A percentile compares a stretch with the other conserved stretches of the same genome.
Evolutionary conservation across 148 eudicot genomes (phyloP).

Genomic region (Simmondsia chinensis): DNA sequence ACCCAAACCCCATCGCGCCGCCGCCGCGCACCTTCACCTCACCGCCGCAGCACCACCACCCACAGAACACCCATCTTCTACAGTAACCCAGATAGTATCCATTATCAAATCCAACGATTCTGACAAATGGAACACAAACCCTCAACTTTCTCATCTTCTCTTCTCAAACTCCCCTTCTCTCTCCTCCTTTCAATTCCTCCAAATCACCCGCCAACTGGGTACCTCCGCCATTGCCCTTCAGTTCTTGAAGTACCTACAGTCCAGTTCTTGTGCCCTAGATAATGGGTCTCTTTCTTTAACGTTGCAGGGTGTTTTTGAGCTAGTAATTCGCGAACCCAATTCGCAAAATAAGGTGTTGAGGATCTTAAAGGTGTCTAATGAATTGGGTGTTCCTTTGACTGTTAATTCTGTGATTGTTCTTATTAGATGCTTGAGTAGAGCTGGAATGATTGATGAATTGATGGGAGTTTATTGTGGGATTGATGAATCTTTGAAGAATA

Average conservation of each 20-base stretch:
- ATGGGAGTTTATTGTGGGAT: slow-evolving; percentile 26
- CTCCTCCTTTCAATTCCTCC: slow-evolving; percentile 22
- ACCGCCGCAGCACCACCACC: slow-evolving; percentile 15
- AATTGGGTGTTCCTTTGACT: slow-evolving; percentile 22
- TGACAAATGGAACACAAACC: slow-evolving; percentile 26
- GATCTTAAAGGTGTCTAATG: slow-evolving; percentile 19
- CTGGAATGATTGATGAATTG: slow-evolving; percentile 22
- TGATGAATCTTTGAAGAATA: slow-evolving; percentile 20
- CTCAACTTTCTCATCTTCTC: slow-evolving; percentile 24
- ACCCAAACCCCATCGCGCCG: slow-evolving; percentile 10
- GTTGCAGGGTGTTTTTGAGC: slow-evolving; percentile 47
- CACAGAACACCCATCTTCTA: slow-evolving; percentile 5
- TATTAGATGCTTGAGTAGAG: slow-evolving; percentile 23
- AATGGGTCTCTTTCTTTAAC: slow-evolving; percentile 18
- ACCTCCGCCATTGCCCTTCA: slow-evolving; percentile 29
- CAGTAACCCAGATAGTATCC: slow-evolving; percentile 20
- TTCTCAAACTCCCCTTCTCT: slow-evolving; percentile 14
- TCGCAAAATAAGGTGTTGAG: slow-evolving; percentile 18
- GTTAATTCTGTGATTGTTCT: slow-evolving; percentile 29
- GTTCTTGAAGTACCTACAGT: slow-evolving; percentile 32
- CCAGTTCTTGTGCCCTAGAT: slow-evolving; percentile 13
- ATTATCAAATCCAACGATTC: slow-evolving; percentile 29
- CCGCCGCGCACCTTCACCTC: slow-evolving; percentile 20
- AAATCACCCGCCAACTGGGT: slow-evolving; percentile 37
- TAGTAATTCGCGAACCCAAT: slow-evolving; percentile 25